Percentiles rank a stretch among this genome's conserved stretches.
Conservation (phyloP, 257 asterid genomes). For the Solanum chiquidenum region DNA sequence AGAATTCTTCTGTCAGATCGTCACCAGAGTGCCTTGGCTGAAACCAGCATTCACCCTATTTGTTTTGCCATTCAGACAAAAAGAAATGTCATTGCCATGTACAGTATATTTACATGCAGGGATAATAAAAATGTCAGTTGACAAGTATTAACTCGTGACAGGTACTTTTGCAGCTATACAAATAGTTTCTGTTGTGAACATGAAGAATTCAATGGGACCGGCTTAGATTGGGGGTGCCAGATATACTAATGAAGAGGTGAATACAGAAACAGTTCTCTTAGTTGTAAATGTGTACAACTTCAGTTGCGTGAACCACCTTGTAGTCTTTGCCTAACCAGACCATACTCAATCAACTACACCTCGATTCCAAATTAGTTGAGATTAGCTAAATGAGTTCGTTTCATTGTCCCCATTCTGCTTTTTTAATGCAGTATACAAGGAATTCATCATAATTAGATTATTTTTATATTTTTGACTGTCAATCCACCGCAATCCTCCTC, state of each 20-base stretch:
- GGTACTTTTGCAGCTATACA: background rate
- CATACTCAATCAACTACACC: background rate
- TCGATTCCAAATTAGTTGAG: background rate
- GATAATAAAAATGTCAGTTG: background rate
- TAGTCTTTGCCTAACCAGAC: background rate
- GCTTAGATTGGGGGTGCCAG: background rate
- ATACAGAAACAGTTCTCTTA: background rate
- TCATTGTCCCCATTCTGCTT: background rate
- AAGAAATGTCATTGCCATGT: background rate
- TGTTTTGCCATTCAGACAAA: background rate
- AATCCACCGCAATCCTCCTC: background rate
- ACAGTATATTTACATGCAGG: background rate
- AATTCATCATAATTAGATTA: background rate
- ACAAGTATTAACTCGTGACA: background rate
- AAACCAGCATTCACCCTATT: slow-evolving; percentile 27
- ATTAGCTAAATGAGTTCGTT: background rate
- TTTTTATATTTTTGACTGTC: background rate
- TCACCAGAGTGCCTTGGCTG: slow-evolving; percentile 2
- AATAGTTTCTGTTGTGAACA: background rate
- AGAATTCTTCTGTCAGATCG: background rate
- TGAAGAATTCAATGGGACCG: background rate
- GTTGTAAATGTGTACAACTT: background rate
- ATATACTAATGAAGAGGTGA: background rate
- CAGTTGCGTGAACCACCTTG: background rate
- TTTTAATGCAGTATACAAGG: background rate